Base-by-base conservation (phyloP, 106 monocot species). In the Dioscorea dumetorum region DNA sequence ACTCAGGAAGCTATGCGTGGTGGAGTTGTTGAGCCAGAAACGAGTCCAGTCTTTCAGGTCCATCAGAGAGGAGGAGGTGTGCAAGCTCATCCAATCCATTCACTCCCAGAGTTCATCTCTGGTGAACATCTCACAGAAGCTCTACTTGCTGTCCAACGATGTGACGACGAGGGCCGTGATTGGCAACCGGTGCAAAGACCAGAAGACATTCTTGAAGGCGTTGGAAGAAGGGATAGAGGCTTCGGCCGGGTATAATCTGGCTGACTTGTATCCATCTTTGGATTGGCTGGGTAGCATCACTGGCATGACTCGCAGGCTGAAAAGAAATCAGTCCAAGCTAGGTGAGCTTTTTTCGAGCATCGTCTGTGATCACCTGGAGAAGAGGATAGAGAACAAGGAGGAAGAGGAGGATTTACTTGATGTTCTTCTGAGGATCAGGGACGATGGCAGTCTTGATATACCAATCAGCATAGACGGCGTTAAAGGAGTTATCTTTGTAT, bases 251-350 rank as follows among this genome's bases (percentile, higher is more conserved):
- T 72, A 79, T 15, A 64, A 71, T 48, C 18, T 79, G 3, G 76
- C 50, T 2, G 75, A 86, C 61, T 24, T 87, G 33, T 87, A 76
- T 23, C 82, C 87, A 5, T 80, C 83, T 7, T 71, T 49, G 22
- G 8, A 24, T 53, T 17, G 76, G 6, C 24, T 67, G 0, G 48
- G 23, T 3, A 17, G 52, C 18, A 12, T 81, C 63, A 83, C 49
- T 33, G 67, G 75, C 1, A 4, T 50, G 35, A 22, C 13, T 33
- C 49, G 33, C 24, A 60, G 57, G 59, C 16, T 65, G 54, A 31
- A 76, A 23, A 73, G 5, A 15, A 50, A 41, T 18, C 71, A 66
- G 14, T 16, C 16, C 15, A 51, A 52, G 56, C n/a, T 75, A 0
- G 77, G 80, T n/a, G 15, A 9, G 11, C 59, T 74, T 49, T 19